Conservation (phyloP, 345 rosid genomes). For the Brassica incana region DNA sequence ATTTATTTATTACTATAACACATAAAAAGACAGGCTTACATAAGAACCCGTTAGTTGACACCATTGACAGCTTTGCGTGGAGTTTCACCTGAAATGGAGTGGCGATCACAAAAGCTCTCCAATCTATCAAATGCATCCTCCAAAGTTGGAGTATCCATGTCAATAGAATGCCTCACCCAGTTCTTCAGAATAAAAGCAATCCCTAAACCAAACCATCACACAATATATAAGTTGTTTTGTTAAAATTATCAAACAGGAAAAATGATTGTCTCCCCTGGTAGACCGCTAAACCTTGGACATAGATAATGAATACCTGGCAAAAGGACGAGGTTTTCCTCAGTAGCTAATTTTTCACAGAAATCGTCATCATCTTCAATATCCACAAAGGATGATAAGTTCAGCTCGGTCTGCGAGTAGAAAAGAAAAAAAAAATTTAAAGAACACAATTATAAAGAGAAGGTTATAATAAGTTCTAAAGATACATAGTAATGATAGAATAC, state of each 20-base stretch:
- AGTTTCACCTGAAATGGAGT: not conserved
- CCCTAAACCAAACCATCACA: conserved; percentile 41
- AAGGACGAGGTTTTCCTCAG: conserved; percentile 27
- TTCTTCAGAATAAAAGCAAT: conserved; percentile 42
- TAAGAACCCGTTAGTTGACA: not conserved
- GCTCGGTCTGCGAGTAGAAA: not conserved
- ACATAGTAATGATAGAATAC: conserved; percentile 31
- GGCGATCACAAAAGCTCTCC: conserved; percentile 21
- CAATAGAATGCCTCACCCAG: conserved; percentile 33
- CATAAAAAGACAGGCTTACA: not conserved
- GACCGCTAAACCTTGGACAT: too few species aligned
- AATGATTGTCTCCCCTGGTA: too few species aligned
- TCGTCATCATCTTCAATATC: conserved; percentile 30
- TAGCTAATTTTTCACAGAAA: conserved; percentile 32
- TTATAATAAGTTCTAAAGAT: not conserved
- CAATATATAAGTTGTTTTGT: not conserved
- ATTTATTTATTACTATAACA: not conserved
- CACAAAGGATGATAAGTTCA: not conserved
- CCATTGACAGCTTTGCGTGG: not conserved
- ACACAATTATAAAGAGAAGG: not conserved
- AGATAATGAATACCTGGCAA: conserved; percentile 24
- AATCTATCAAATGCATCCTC: conserved; percentile 30
- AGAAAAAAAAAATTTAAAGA: not conserved
- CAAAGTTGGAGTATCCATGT: conserved; percentile 18
- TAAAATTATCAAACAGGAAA: too few species aligned